Evolutionary conservation across 2,329 filamentous ascomycete genomes (phyloP), one percentile per base, ranked within the genome.

Genomic region (Teratosphaeria destructans): DNA sequence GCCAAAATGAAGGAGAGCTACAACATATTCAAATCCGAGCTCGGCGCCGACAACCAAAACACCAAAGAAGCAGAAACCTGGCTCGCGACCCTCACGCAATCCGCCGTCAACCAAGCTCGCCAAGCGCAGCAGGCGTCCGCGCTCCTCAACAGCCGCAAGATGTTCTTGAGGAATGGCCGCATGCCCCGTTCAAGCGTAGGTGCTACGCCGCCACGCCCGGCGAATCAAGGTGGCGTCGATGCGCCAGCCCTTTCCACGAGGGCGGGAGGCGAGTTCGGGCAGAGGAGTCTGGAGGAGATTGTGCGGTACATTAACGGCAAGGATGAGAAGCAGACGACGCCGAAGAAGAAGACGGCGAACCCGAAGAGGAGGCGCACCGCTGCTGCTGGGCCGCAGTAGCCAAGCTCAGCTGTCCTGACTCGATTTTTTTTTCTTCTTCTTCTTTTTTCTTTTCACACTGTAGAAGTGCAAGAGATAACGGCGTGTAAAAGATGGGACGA

Each of bases 61-160:
- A 99, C 94, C 63, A 96, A 96, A 79, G 94, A 99, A 74, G 93
- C 94, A 2, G 92, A 96, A 78, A 89, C 84, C 70, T 99, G 94
- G 94, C 84, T 97, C 27, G 90, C 96, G 75, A 92, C 96, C 75
- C 83, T 99, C 61, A 97, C 93, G 0, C 89, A 95, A 75, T 96
- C 95, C 69, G 94, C 94, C 53, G 94, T 99, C 49, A 88, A 85
- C 37, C 91, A 97, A 66, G 93, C 92, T 56, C 96, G 95, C 79
- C 91, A 95, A 70, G 88, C 90, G 61, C 95, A 96, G 43, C 86
- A 94, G 74, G 85, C 85, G 55, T 85, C 87, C 19, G 60, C 62
- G 5, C 19, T 73, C 8, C 60, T 72, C 32, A 65, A 70, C 58
- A 66, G 67, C 58, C 61, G 66, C 32, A 61, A 62, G 35, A 58